A percentile compares a stretch with the other conserved stretches of the same genome.
phyloP scores from a whole-genome alignment of 2,329 filamentous ascomycete genomes.

The Cylindrodendrum hubeiense region DNA sequence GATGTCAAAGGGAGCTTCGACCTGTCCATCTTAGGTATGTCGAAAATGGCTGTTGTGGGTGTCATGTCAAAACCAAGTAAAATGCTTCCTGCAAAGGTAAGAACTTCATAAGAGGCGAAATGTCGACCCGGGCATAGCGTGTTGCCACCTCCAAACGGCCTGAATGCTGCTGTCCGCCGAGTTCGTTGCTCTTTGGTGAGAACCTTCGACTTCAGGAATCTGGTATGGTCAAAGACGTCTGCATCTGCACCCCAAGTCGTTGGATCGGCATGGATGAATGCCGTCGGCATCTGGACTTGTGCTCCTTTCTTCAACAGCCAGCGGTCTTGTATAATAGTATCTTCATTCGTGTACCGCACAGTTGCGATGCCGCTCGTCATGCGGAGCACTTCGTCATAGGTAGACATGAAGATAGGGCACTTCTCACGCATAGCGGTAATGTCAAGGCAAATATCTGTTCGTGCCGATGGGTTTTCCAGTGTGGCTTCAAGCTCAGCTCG shows the following conservation, averaged over 20 bases:
- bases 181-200: conserved; percentile 31
- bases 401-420: conserved; percentile 33
- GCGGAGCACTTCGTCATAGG: conserved; percentile 33
- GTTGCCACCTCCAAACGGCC: conserved; percentile 35
- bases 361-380: conserved; percentile 37
- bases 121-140: conserved; percentile 35
- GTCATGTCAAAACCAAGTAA: conserved; percentile 31
- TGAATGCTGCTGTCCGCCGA: conserved; percentile 30
- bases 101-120: conserved; percentile 33
- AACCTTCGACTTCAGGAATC: conserved; percentile 25
- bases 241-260: conserved; percentile 31
- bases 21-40: conserved; percentile 31
- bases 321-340: conserved; percentile 23
- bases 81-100: conserved; percentile 31
- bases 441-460: background rate
- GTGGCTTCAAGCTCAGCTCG: conserved; percentile 25
- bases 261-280: conserved; percentile 36
- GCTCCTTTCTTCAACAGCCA: conserved; percentile 37
- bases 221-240: conserved; percentile 33
- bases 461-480: background rate
- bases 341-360: conserved; percentile 36
- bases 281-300: conserved; percentile 39
- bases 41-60: conserved; percentile 12
- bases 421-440: conserved; percentile 24
- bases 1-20: conserved; percentile 36